A percentile compares a stretch with the other conserved stretches of the same genome.
These are phyloP conservation scores for Suillus alpinus DNA, from an alignment of 768 basidiomycete species.

Conservation along the genomic window DNA sequence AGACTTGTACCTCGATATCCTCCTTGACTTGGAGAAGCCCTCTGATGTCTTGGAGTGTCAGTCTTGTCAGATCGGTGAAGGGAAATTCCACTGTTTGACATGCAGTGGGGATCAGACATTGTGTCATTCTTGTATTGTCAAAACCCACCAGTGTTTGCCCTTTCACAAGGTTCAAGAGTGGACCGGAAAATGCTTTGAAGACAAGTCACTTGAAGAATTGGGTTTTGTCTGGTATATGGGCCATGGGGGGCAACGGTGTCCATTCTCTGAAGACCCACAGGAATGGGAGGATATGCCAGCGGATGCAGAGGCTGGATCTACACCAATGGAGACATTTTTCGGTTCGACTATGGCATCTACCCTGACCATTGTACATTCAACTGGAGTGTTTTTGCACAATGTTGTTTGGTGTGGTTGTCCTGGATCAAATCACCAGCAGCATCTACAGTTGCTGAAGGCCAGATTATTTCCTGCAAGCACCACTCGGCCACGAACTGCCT, in stretches of 20 bases:
- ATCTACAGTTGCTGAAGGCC: conserved; percentile 11
- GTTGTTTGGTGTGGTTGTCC: not conserved
- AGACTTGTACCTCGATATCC: not conserved
- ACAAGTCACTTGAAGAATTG: conserved; percentile 15
- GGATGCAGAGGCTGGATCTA: no score
- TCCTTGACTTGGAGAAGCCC: not conserved
- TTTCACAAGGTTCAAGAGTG: conserved; percentile 21
- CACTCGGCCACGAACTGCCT: conserved; percentile 12
- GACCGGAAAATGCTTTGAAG: conserved; percentile 16
- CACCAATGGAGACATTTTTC: no score
- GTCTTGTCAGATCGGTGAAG: not conserved
- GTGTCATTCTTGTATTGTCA: not conserved
- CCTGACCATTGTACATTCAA: not conserved
- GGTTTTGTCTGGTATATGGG: conserved; percentile 20
- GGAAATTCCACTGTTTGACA: not conserved
- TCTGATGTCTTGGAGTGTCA: not conserved
- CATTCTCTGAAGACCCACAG: not conserved
- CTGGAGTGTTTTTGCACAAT: conserved; percentile 2
- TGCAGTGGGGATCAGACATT: conserved; percentile 2
- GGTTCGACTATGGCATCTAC: no score
- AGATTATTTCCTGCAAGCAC: conserved; percentile 12
- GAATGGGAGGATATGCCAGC: not conserved
- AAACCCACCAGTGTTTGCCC: not conserved
- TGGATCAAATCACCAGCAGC: not conserved
- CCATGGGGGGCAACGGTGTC: conserved; percentile 20